Base-by-base conservation (phyloP, 805 yeast species). In the Grigorovia jiainica region DNA sequence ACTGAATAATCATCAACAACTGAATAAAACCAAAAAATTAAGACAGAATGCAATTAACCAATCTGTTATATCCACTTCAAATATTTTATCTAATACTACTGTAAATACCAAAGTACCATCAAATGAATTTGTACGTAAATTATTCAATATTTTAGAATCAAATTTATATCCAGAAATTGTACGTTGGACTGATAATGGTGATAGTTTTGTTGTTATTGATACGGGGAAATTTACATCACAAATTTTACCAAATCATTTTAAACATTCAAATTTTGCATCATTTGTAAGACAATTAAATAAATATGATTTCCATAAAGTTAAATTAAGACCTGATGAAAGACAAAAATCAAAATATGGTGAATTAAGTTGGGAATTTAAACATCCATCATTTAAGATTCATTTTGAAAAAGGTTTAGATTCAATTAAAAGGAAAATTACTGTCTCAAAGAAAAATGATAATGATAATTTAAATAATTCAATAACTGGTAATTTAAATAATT, bases 241-340 rank as follows among this genome's bases (percentile, higher is more conserved):
- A 40, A 83, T 92, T 11, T 72, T 92, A 39, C 97, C 97, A 13
- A 76, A 79, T 40, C 95, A 90, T 63, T 92, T 92, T 69, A 90
- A 89, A 55, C 98, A 92, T 64, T 77, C 87, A 44, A 92, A 92
- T 65, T 92, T 90, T 65, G 90, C 97, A 30, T 78, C 89, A 52
- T 90, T 90, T 66, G 97, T 90, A 17, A 75, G 98, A 36, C 98
- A 92, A 60, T 70, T 92, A 54, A 92, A 92, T 71, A 92, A 92
- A 64, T 92, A 92, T 58, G 98, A 90, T 63, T 92, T 92, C 68
- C 98, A 92, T 69, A 92, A 92, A 65, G 95, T 92, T 36, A 85
- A 90, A 58, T 70, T 77, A 36, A 68, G 83, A 33, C 75, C 70
- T 44, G 87, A 79, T 50, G 83, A 76, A 46, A 73, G 72, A 52